Evolutionary conservation across 192 early-diverging fungal species (phyloP).

Genomic region (Coemansia furcata): DNA sequence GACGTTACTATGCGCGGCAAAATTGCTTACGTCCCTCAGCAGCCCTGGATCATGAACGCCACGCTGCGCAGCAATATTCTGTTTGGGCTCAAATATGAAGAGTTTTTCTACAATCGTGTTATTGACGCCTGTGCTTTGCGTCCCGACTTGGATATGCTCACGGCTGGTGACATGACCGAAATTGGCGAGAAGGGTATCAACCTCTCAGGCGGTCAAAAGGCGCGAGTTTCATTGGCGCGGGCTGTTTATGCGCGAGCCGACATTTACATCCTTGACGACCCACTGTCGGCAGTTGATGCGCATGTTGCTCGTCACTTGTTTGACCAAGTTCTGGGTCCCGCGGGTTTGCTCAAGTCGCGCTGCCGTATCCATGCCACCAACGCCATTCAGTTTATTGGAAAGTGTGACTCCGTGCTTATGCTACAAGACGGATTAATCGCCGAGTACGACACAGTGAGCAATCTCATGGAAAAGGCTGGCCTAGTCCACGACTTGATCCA

Average conservation of each 20-base stretch:
- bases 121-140: constrained; percentile 82
- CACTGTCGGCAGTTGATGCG: constrained; percentile 63
- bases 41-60: constrained; percentile 95
- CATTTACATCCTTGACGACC: constrained; percentile 74
- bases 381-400: constrained; percentile 74
- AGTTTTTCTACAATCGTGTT: constrained; percentile 69
- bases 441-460: constrained; percentile 66
- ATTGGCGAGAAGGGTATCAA: constrained; percentile 92
- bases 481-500: constrained; percentile 67
- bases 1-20: constrained; percentile 66
- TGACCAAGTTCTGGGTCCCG: constrained; percentile 83
- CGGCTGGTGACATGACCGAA: constrained; percentile 87
- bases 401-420: constrained; percentile 67
- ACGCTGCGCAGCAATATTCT: constrained; percentile 90
- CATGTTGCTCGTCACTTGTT: constrained; percentile 82
- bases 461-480: constrained; percentile 63
- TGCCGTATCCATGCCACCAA: constrained; percentile 81
- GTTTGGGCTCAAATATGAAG: constrained; percentile 79
- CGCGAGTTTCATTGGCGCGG: constrained; percentile 56
- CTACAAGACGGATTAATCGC: constrained; percentile 67
- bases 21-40: constrained; percentile 60
- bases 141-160: constrained; percentile 80
- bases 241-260: constrained; percentile 90
- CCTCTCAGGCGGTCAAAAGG: constrained; percentile 90
- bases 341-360: constrained; percentile 77